Base-by-base conservation (phyloP, 139 green algal genomes). In the Chara braunii region DNA sequence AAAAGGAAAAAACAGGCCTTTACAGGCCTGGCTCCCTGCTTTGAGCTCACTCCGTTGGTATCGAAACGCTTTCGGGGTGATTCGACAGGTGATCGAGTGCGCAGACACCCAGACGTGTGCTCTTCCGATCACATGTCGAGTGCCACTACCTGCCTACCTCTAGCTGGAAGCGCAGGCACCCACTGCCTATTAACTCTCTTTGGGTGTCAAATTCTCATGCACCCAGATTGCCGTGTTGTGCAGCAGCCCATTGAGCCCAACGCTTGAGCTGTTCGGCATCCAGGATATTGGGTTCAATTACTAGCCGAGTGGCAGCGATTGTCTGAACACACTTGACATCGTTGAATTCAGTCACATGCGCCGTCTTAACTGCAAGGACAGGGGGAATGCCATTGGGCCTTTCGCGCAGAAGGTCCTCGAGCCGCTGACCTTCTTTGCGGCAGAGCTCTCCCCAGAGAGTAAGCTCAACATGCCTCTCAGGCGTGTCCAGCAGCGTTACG, bases 291-390 rank as follows among this genome's bases (percentile, higher is more conserved):
- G 87, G 87, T 51, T 97, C 80, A 1, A 97, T 48, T 11, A 79
- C 18, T 4, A 97, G 37, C 0, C 43, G 51, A 33, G 72, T 88
- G 29, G 75, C 84, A 43, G 56, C 36, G 2, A 87, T 90, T 3
- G 83, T 83, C 57, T 74, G 82, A 32, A 99, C 72, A 29, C 73
- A 94, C 60, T 87, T 90, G 59, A 92, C n/a, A n/a, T n/a, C 93
- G 59, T 92, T 92, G 81, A 90, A 99, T 56, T 98, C 91, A 0
- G 92, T 92, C 5, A 98, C 80, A 2, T 87, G 63, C 3, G 23
- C 84, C 5, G 43, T 75, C 81, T 97, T 96, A 28, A 89, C 34
- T 0, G 86, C 88, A 26, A 97, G 34, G 4, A 97, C 69, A 1
- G 91, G n/a, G n/a, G n/a, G n/a, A n/a, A 90, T 18, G 82, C 78